phyloP scores from a whole-genome alignment of 75 land plant genomes.

The Pseudotsuga menziesii region DNA sequence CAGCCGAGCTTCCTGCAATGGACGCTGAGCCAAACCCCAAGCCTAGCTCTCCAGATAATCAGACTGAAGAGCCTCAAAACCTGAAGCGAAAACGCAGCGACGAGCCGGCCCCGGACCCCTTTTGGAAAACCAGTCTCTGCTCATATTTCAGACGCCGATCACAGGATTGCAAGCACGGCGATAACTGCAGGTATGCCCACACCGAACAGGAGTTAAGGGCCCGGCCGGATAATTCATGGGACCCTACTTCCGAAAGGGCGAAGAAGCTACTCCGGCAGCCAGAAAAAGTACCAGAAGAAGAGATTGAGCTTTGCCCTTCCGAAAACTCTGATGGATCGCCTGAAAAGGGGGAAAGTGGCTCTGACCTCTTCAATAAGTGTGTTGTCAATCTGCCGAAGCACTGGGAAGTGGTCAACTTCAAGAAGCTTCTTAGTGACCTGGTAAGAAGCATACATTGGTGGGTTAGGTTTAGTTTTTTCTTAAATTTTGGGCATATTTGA shows the following conservation, averaged over 20 bases:
- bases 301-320: not conserved
- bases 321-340: slow-evolving; percentile 12
- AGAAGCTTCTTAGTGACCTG: slow-evolving; percentile 45
- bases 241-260: slow-evolving; percentile 83
- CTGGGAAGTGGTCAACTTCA: slow-evolving; percentile 52
- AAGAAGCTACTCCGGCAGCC: slow-evolving; percentile 35
- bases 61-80: too few species aligned
- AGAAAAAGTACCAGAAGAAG: not conserved
- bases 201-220: slow-evolving; percentile 84
- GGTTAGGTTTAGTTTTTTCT: not conserved
- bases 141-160: slow-evolving; percentile 61
- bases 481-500: not conserved
- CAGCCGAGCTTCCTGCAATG: too few species aligned
- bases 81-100: not conserved
- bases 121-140: slow-evolving; percentile 84
- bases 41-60: too few species aligned
- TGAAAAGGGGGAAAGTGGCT: not conserved
- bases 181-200: slow-evolving; percentile 77
- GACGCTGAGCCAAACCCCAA: too few species aligned
- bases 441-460: slow-evolving; percentile 9
- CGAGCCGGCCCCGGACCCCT: slow-evolving; percentile 10
- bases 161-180: slow-evolving; percentile 68
- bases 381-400: slow-evolving; percentile 52
- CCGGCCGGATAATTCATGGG: slow-evolving; percentile 83
- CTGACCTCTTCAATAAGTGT: slow-evolving; percentile 42